Conservation (phyloP, 2,329 filamentous ascomycete genomes). For the Monosporascus sp. region DNA sequence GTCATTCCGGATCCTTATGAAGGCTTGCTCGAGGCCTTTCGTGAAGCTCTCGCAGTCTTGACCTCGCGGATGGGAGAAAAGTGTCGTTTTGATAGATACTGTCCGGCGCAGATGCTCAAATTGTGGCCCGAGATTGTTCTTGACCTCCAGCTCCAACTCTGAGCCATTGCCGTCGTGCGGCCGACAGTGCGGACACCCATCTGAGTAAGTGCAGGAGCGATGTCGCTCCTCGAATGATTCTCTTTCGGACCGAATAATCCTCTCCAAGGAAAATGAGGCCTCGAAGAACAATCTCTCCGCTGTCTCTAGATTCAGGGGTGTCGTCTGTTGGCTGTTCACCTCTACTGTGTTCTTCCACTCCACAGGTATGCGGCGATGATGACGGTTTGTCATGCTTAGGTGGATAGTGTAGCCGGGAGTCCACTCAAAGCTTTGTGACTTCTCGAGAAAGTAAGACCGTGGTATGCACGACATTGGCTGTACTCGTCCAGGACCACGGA, state of each 20-base stretch:
- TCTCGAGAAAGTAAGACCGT: constrained; percentile 37
- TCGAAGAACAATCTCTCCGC: constrained; percentile 46
- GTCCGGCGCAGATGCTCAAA: constrained; percentile 40
- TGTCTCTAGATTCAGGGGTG: constrained; percentile 41
- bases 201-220: constrained; percentile 29
- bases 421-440: constrained; percentile 40
- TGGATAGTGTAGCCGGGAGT: constrained; percentile 46
- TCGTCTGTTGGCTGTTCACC: constrained; percentile 42
- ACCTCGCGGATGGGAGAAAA: constrained; percentile 40
- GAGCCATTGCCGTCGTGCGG: constrained; percentile 40
- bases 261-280: constrained; percentile 37
- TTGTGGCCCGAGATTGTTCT: constrained; percentile 46
- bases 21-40: constrained; percentile 30
- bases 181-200: constrained; percentile 33
- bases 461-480: constrained; percentile 44
- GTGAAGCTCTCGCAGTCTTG: constrained; percentile 42
- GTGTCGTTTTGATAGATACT: constrained; percentile 37
- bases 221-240: constrained; percentile 37
- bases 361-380: constrained; percentile 28
- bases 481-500: constrained; percentile 33
- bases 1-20: constrained; percentile 34
- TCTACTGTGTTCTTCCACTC: constrained; percentile 36
- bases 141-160: constrained; percentile 40
- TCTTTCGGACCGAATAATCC: constrained; percentile 35
- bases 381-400: constrained; percentile 40